Percentiles rank a stretch among this genome's conserved stretches.
Conservation (phyloP, 139 green algal genomes). For the Chlamydomonas incerta region DNA sequence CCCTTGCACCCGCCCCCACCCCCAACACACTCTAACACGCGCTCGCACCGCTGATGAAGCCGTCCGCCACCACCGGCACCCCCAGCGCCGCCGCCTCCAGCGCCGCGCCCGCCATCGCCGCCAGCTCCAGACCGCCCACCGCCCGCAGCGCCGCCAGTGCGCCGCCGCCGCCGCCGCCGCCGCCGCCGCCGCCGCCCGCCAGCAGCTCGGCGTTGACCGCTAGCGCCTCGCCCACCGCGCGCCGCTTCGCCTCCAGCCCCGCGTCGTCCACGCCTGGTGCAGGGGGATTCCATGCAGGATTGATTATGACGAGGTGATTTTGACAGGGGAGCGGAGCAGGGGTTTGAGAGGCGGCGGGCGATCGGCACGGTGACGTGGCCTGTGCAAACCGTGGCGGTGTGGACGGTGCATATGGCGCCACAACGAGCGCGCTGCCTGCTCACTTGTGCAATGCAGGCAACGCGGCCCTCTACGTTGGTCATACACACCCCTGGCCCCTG, state of each 20-base stretch:
- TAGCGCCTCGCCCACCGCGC: slow-evolving; percentile 44
- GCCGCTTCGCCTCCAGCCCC: slow-evolving; percentile 48
- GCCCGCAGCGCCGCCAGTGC: not conserved
- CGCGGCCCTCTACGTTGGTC: too few species aligned
- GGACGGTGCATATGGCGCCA: too few species aligned
- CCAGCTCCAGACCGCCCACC: slow-evolving; percentile 20
- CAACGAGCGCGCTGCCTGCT: too few species aligned
- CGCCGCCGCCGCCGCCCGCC: slow-evolving; percentile 4
- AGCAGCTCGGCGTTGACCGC: slow-evolving; percentile 41
- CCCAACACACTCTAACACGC: not conserved
- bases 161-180: slow-evolving; percentile 16
- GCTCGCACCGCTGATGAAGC: slow-evolving; percentile 8
- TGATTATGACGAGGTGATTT: too few species aligned
- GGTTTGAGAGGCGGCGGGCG: too few species aligned
- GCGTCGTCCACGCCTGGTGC: slow-evolving; percentile 53
- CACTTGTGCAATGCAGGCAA: not conserved
- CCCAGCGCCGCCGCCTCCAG: not conserved
- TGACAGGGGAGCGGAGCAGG: too few species aligned
- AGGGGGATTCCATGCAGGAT: too few species aligned
- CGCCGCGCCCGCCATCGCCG: slow-evolving; percentile 1
- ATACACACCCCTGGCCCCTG: too few species aligned
- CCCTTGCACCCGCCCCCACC: not conserved
- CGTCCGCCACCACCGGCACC: slow-evolving; percentile 4
- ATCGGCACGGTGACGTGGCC: too few species aligned
- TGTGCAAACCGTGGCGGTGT: too few species aligned